Percentiles rank a stretch among this genome's conserved stretches.
Evolutionary conservation across 352 stramenopile species (phyloP).

Genomic region (Globisporangium orthogonon): DNA sequence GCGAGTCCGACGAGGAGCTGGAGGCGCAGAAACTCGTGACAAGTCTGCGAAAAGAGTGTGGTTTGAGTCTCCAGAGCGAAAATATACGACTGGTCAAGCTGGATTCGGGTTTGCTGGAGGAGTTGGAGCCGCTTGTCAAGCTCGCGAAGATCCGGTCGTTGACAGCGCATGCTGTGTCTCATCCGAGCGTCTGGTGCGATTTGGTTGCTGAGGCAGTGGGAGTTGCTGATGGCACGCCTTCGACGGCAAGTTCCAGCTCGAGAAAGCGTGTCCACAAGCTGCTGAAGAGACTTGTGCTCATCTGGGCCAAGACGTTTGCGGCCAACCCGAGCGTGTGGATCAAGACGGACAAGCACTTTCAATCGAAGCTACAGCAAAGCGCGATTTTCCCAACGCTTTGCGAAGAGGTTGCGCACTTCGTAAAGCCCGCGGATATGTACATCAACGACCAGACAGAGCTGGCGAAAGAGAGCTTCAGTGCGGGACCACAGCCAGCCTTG

Average conservation of each 20-base stretch:
- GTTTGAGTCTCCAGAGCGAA: not conserved
- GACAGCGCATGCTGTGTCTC: slow-evolving; percentile 15
- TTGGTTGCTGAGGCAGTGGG: slow-evolving; percentile 1
- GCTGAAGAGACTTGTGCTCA: slow-evolving; percentile 8
- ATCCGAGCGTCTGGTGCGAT: slow-evolving; percentile 31
- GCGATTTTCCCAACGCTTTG: slow-evolving; percentile 23
- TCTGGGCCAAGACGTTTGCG: slow-evolving; percentile 14
- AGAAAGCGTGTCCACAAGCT: slow-evolving; percentile 16
- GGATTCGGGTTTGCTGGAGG: slow-evolving; percentile 11
- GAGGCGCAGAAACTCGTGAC: slow-evolving; percentile 35
- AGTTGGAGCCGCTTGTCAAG: slow-evolving; percentile 29
- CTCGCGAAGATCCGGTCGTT: slow-evolving; percentile 26
- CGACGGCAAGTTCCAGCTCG: not conserved
- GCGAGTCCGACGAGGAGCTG: slow-evolving; percentile 23
- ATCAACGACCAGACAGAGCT: slow-evolving; percentile 64
- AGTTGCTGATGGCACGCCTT: not conserved
- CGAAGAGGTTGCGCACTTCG: slow-evolving; percentile 7
- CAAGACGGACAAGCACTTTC: slow-evolving; percentile 14
- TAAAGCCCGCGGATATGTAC: slow-evolving; percentile 31
- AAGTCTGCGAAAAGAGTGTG: slow-evolving; percentile 18
- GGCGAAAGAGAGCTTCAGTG: slow-evolving; percentile 18
- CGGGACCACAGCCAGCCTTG: slow-evolving; percentile 10
- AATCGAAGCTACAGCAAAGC: slow-evolving; percentile 21
- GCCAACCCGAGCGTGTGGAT: slow-evolving; percentile 2
- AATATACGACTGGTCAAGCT: slow-evolving; percentile 26